A percentile compares a stretch with the other conserved stretches of the same genome.
These are phyloP conservation scores for Phytopythium sindhum DNA, from an alignment of 352 stramenopile species.

Conservation along the genomic window DNA sequence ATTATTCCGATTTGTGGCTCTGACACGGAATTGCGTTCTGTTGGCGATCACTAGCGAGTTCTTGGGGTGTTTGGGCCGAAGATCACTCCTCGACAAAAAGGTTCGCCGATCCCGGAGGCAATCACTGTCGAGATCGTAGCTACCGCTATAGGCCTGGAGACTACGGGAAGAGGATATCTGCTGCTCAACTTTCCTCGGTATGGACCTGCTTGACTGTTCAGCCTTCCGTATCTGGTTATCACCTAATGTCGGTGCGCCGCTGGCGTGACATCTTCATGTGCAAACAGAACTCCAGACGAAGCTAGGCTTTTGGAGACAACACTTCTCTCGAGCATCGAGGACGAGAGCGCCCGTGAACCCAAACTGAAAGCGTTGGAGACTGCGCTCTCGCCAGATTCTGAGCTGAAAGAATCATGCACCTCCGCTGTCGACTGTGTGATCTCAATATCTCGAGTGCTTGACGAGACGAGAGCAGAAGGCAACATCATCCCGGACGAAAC, in stretches of 20 bases:
- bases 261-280: background rate
- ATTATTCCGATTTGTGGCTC: background rate
- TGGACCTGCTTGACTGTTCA: background rate
- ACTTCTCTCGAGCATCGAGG: conserved; percentile 13
- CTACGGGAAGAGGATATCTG: background rate
- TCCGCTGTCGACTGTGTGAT: conserved; percentile 25
- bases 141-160: conserved; percentile 12
- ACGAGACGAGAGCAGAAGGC: background rate
- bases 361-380: background rate
- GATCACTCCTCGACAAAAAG: conserved; percentile 42
- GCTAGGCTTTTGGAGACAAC: conserved; percentile 50
- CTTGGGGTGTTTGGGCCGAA: conserved; percentile 50
- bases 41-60: conserved; percentile 31
- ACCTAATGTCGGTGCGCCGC: background rate
- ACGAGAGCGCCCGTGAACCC: background rate
- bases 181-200: conserved; percentile 63
- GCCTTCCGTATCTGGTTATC: background rate
- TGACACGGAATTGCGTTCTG: background rate
- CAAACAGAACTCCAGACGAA: conserved; percentile 38
- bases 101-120: conserved; percentile 29
- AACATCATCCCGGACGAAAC: background rate
- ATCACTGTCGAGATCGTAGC: conserved; percentile 51
- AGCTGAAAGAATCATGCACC: background rate
- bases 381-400: background rate
- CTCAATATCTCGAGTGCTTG: conserved; percentile 12